Evolutionary conservation across 768 basidiomycete species (phyloP).

Genomic region (Tricholoma furcatifolium): DNA sequence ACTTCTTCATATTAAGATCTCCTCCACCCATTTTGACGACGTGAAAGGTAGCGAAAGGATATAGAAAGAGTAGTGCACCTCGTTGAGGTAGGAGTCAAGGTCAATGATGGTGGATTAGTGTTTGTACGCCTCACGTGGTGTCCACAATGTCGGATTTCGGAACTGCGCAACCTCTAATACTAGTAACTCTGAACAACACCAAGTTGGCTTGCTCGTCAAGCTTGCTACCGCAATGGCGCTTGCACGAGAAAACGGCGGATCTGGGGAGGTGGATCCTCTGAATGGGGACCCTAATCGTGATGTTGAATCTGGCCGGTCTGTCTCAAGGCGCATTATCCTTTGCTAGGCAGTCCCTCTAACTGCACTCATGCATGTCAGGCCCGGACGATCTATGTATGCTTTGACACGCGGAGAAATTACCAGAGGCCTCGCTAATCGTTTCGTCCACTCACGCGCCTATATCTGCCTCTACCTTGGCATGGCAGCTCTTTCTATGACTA

Average conservation of each 20-base stretch:
- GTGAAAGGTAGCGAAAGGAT: constrained; percentile 9
- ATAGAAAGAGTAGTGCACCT: constrained; percentile 2
- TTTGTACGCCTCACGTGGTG: background rate
- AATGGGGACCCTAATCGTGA: constrained; percentile 27
- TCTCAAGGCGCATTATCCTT: background rate
- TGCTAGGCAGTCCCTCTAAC: constrained; percentile 1
- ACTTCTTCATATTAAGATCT: constrained; percentile 99
- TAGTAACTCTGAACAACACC: background rate
- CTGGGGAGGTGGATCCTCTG: constrained; percentile 34
- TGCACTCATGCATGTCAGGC: constrained; percentile 38
- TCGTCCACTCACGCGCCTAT: constrained; percentile 85
- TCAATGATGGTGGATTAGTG: background rate
- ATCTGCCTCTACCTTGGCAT: constrained; percentile 87
- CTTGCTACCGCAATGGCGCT: constrained; percentile 10
- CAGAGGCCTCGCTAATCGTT: constrained; percentile 84
- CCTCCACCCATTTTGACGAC: constrained; percentile 91
- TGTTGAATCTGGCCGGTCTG: constrained; percentile 19
- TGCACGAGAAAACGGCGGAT: constrained; percentile 10
- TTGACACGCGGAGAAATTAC: constrained; percentile 82
- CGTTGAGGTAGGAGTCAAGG: background rate
- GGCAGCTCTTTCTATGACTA: constrained; percentile 84
- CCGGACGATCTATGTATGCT: constrained; percentile 80
- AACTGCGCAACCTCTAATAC: background rate
- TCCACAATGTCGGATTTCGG: background rate
- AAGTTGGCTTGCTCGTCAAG: background rate